A percentile compares a stretch with the other conserved stretches of the same genome.
These are phyloP conservation scores for Botrytis tulipae DNA, from an alignment of 2,329 filamentous ascomycete species.

Conservation along the genomic window DNA sequence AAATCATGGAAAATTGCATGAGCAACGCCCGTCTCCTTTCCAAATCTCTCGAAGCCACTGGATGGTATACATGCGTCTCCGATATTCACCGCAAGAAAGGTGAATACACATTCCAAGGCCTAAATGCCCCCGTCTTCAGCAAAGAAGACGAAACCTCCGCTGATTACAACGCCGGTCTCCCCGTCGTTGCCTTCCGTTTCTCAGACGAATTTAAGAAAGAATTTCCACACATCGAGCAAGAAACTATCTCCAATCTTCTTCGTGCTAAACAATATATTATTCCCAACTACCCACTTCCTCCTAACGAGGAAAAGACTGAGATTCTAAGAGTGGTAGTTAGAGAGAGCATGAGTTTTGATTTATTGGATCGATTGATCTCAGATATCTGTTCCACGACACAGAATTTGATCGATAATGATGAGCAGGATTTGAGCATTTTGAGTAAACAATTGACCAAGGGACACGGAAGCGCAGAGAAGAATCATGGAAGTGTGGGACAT, in stretches of 20 bases:
- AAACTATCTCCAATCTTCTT: conserved; percentile 59
- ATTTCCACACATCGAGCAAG: conserved; percentile 64
- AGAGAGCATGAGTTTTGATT: conserved; percentile 66
- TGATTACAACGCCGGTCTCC: conserved; percentile 62
- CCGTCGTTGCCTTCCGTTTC: conserved; percentile 66
- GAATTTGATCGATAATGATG: conserved; percentile 48
- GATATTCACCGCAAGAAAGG: conserved; percentile 63
- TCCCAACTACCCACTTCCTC: conserved; percentile 67
- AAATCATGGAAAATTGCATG: conserved; percentile 65
- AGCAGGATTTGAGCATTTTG: conserved; percentile 46
- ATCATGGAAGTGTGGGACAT: conserved; percentile 36
- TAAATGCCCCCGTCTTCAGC: conserved; percentile 40
- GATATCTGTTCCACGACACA: conserved; percentile 62
- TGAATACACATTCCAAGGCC: conserved; percentile 40
- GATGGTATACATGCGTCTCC: conserved; percentile 64
- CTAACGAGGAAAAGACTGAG: conserved; percentile 58
- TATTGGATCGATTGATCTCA: conserved; percentile 60
- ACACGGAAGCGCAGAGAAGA: conserved; percentile 40
- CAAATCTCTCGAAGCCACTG: conserved; percentile 61
- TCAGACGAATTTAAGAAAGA: conserved; percentile 59
- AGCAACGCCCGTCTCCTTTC: conserved; percentile 63
- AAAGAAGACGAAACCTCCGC: conserved; percentile 51
- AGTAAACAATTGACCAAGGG: conserved; percentile 42
- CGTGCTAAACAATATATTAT: conserved; percentile 69
- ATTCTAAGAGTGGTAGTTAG: conserved; percentile 67